Conservation (phyloP, 148 eudicot genomes). For the Chenopodium formosanum region DNA sequence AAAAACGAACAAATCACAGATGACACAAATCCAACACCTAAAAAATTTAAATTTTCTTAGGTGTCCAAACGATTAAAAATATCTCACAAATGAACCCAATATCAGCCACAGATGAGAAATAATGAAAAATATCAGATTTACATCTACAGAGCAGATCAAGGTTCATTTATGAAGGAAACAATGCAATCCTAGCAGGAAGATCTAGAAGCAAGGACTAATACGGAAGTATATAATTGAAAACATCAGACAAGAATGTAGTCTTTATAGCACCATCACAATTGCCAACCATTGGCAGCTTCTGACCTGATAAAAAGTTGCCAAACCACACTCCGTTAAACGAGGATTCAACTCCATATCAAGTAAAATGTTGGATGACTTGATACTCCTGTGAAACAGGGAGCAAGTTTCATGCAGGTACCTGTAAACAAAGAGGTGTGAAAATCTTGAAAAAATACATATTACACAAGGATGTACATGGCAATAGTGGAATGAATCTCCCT, state of each 20-base stretch:
- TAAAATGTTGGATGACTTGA: conserved; percentile 61
- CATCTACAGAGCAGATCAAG: background rate
- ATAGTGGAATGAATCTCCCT: background rate
- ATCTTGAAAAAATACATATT: background rate
- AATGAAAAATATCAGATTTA: too few species aligned
- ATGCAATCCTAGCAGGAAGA: too few species aligned
- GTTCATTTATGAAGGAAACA: too few species aligned
- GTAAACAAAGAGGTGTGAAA: background rate
- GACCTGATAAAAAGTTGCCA: conserved; percentile 51
- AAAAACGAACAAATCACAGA: background rate
- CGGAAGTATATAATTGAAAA: background rate
- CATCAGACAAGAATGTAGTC: background rate
- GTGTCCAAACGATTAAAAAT: too few species aligned
- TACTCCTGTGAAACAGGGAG: conserved; percentile 49
- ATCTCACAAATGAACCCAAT: too few species aligned
- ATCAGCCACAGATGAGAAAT: background rate
- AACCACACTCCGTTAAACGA: conserved; percentile 56
- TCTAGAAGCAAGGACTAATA: too few species aligned
- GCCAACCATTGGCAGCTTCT: background rate
- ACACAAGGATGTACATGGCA: background rate
- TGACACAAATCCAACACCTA: background rate
- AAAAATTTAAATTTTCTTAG: background rate
- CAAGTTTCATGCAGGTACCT: conserved; percentile 71
- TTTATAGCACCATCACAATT: background rate
- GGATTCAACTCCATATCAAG: conserved; percentile 72